A percentile compares a stretch with the other conserved stretches of the same genome.
phyloP scores from a whole-genome alignment of 2,329 filamentous ascomycete species.

The Fusarium algeriense region DNA sequence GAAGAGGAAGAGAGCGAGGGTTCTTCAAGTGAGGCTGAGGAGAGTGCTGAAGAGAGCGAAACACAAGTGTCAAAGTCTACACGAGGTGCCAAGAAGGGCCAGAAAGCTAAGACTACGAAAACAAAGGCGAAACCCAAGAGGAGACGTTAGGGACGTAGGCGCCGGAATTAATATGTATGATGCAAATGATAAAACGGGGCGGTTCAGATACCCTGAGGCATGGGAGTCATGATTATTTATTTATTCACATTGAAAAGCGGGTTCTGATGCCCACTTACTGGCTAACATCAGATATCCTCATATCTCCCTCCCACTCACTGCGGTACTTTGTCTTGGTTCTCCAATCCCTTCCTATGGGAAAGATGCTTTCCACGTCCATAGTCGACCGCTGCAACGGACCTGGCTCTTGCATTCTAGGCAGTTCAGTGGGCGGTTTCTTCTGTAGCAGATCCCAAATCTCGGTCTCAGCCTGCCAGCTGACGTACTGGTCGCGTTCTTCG shows the following conservation, averaged over 20 bases:
- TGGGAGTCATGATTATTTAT: conserved; percentile 7
- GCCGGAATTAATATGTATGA: conserved; percentile 12
- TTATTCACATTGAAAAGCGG: neutral
- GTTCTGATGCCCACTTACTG: neutral
- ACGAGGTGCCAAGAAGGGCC: conserved; percentile 53
- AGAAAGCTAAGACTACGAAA: conserved; percentile 41
- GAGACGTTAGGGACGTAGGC: conserved; percentile 44
- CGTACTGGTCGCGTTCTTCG: conserved; percentile 56
- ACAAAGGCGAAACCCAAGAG: conserved; percentile 51
- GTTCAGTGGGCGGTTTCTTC: conserved; percentile 52
- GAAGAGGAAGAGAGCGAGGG: conserved; percentile 55
- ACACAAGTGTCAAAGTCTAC: conserved; percentile 55
- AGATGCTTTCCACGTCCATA: conserved; percentile 53
- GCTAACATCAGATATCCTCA: neutral
- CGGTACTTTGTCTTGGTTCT: conserved; percentile 52
- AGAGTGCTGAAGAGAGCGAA: conserved; percentile 53
- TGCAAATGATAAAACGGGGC: neutral
- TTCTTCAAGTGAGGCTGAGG: conserved; percentile 52
- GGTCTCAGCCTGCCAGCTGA: conserved; percentile 57
- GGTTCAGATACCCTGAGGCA: conserved; percentile 27
- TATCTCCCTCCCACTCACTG: conserved; percentile 58
- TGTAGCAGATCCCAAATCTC: conserved; percentile 61
- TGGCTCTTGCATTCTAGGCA: conserved; percentile 49
- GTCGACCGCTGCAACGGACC: conserved; percentile 47
- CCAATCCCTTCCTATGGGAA: conserved; percentile 56